Evolutionary conservation across 306 rosid genomes (phyloP).

Genomic region (Medicago arabica): DNA sequence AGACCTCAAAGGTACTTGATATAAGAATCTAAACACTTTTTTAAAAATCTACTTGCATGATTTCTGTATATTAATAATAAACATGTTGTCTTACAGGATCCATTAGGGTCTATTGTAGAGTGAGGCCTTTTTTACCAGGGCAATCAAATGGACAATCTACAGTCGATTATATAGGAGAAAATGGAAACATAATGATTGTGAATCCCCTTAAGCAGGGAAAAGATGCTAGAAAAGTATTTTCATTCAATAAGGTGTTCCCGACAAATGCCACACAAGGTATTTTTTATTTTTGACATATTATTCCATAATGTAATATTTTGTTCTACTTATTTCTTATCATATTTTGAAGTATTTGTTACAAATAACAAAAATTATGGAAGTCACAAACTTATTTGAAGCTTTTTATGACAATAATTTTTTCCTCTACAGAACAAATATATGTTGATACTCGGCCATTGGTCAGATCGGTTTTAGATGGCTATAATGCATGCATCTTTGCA

Average conservation of each 20-base stretch:
- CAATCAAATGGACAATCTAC: constrained; percentile 75
- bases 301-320: no score
- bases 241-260: constrained; percentile 88
- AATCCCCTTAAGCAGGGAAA: constrained; percentile 91
- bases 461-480: constrained; percentile 90
- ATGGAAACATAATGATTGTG: constrained; percentile 89
- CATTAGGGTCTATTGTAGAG: constrained; percentile 94
- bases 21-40: constrained; percentile 27
- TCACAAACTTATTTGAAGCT: constrained; percentile 26
- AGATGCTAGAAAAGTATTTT: constrained; percentile 85
- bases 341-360: no score
- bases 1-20: constrained; percentile 84
- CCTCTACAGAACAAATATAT: constrained; percentile 88
- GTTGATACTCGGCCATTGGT: constrained; percentile 78
- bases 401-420: constrained; percentile 34
- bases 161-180: constrained; percentile 91
- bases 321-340: not conserved
- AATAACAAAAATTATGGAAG: not conserved
- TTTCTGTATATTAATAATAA: constrained; percentile 19
- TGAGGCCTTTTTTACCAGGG: constrained; percentile 81
- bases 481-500: constrained; percentile 92
- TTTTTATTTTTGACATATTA: constrained; percentile 5
- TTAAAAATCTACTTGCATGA: constrained; percentile 20
- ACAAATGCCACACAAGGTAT: constrained; percentile 93
- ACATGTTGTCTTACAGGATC: constrained; percentile 63